Percentiles rank a stretch among this genome's conserved stretches.
Evolutionary conservation across 1,139 yeast species (phyloP).

Genomic region (Yamadazyma songkhlaensis): DNA sequence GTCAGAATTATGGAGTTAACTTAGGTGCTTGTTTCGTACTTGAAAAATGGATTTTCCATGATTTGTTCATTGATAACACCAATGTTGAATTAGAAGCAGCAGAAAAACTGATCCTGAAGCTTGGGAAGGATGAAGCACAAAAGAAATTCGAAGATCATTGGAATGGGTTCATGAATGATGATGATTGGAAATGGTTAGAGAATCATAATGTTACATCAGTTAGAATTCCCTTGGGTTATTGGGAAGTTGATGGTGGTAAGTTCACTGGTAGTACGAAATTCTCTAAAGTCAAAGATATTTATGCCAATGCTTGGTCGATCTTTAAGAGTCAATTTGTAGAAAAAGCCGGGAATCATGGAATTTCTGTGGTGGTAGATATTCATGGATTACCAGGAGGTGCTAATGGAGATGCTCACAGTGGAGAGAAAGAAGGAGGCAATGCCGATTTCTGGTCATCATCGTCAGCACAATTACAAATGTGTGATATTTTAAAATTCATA

Average conservation of each 20-base stretch:
- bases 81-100: constrained; percentile 72
- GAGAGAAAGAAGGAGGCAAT: constrained; percentile 49
- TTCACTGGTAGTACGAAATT: constrained; percentile 64
- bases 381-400: constrained; percentile 96
- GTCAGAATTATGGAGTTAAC: constrained; percentile 82
- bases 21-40: constrained; percentile 80
- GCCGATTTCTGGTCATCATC: constrained; percentile 65
- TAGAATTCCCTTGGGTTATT: constrained; percentile 87
- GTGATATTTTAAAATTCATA: constrained; percentile 55
- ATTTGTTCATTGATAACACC: constrained; percentile 55
- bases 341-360: constrained; percentile 52
- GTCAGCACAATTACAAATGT: constrained; percentile 42
- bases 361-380: constrained; percentile 77
- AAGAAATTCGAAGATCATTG: constrained; percentile 65
- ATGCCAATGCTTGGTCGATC: constrained; percentile 67
- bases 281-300: constrained; percentile 49
- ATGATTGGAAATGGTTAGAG: constrained; percentile 78
- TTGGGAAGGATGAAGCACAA: constrained; percentile 57
- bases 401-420: constrained; percentile 79
- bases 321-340: constrained; percentile 50
- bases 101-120: constrained; percentile 38
- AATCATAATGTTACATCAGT: constrained; percentile 69
- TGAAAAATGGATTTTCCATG: constrained; percentile 72
- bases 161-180: constrained; percentile 57
- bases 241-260: constrained; percentile 71